Percentiles rank a stretch among this genome's conserved stretches.
phyloP scores from a whole-genome alignment of 164 flowering plant species.

The Amborella trichopoda region DNA sequence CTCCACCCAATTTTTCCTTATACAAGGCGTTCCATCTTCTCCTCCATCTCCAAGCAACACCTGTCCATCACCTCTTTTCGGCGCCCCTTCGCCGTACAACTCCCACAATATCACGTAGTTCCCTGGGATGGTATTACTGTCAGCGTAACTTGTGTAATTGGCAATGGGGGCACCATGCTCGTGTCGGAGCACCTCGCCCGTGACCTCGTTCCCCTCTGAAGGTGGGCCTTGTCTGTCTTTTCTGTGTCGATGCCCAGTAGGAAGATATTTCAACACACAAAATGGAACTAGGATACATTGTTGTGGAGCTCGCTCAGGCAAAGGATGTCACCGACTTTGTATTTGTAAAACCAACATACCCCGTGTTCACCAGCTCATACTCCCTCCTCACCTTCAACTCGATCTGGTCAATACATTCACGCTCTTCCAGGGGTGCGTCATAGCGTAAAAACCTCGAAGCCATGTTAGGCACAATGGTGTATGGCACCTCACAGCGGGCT shows the following conservation, averaged over 20 bases:
- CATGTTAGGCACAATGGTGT: slow-evolving; percentile 44
- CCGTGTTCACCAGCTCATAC: slow-evolving; percentile 33
- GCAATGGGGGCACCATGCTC: slow-evolving; percentile 16
- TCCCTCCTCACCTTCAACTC: slow-evolving; percentile 31
- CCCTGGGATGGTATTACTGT: slow-evolving; percentile 25
- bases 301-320: slow-evolving; percentile 29
- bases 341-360: slow-evolving; percentile 26
- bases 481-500: slow-evolving; percentile 24
- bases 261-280: slow-evolving; percentile 29
- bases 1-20: slow-evolving; percentile 23
- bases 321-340: slow-evolving; percentile 36
- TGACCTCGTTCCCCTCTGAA: slow-evolving; percentile 24
- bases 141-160: slow-evolving; percentile 32
- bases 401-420: slow-evolving; percentile 5
- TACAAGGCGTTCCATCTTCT: slow-evolving; percentile 25
- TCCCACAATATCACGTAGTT: slow-evolving; percentile 42
- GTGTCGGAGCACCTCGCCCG: slow-evolving; percentile 11
- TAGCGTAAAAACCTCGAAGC: slow-evolving; percentile 29
- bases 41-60: slow-evolving; percentile 31
- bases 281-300: slow-evolving; percentile 32
- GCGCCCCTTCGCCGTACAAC: slow-evolving; percentile 13
- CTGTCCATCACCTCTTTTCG: slow-evolving; percentile 5
- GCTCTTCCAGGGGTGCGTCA: slow-evolving; percentile 5
- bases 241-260: slow-evolving; percentile 33
- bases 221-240: slow-evolving; percentile 32